phyloP scores from a whole-genome alignment of 169 alveolate genomes.

The Perkinsus olseni region DNA sequence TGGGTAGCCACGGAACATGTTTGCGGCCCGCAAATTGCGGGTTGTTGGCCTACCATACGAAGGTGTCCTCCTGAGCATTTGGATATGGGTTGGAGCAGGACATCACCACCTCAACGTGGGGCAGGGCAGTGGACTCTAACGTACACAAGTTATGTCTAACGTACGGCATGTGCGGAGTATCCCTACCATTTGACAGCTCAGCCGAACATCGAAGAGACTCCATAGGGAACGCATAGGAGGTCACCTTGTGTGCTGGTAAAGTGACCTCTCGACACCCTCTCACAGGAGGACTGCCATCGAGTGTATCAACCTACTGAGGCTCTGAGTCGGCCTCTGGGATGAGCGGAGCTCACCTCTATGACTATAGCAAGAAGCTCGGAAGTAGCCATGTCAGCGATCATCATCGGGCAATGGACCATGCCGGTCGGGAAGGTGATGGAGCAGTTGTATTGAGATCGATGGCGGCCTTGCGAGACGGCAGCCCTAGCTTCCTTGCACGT shows the following conservation, averaged over 20 bases:
- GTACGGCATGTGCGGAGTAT: not conserved
- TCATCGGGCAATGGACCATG: not conserved
- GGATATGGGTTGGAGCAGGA: not conserved
- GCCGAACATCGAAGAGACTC: not conserved
- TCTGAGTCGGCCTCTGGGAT: too few relatives aligned
- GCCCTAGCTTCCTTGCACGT: too few relatives aligned
- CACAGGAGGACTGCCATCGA: not conserved
- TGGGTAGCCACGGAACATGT: not conserved
- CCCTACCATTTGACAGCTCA: not conserved
- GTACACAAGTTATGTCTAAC: too few relatives aligned
- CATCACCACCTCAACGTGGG: not conserved
- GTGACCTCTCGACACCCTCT: not conserved
- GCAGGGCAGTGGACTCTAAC: too few relatives aligned
- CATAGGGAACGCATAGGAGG: not conserved
- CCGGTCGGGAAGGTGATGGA: not conserved
- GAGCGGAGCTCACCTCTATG: not conserved
- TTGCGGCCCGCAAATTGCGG: not conserved
- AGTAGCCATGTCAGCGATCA: not conserved
- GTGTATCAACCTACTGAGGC: not conserved
- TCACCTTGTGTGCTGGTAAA: not conserved
- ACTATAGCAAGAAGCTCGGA: not conserved
- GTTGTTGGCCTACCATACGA: not conserved
- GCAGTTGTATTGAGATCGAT: not conserved
- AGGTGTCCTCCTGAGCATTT: not conserved
- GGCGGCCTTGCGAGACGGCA: too few relatives aligned